These are phyloP conservation scores for Hyaloperonospora arabidopsidis DNA, from an alignment of 352 stramenopile species.

Conservation along the genomic window DNA sequence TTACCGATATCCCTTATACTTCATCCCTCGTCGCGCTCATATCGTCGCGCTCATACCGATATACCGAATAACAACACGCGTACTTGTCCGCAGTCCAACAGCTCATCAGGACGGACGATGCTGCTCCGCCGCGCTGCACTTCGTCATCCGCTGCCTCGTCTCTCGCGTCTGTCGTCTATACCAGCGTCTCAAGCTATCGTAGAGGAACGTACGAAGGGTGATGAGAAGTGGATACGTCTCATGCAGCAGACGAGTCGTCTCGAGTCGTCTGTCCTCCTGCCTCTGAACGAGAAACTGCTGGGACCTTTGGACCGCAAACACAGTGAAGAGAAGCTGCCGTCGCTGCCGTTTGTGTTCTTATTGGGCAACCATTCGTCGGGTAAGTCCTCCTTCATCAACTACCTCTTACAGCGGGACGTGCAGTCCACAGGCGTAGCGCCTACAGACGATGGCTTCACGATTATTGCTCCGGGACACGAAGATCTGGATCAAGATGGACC, in stretches of 20 bases:
- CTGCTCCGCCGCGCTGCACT: conserved; percentile 27
- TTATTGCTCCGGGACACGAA: conserved; percentile 93
- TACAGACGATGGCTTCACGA: conserved; percentile 99
- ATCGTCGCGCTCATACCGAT: too few species aligned
- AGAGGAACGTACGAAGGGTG: conserved; percentile 20
- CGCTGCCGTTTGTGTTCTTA: conserved; percentile 97
- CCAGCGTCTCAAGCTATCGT: conserved; percentile 19
- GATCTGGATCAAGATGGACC: conserved; percentile 97
- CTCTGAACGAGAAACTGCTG: conserved; percentile 78
- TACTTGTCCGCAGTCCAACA: too few species aligned
- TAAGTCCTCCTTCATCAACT: conserved; percentile 99
- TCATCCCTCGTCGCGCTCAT: too few species aligned
- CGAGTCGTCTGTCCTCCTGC: conserved; percentile 64
- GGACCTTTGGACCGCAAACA: conserved; percentile 85
- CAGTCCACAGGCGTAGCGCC: conserved; percentile 99
- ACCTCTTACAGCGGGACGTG: conserved; percentile 91
- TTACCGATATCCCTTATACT: too few species aligned
- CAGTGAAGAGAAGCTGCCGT: conserved; percentile 87
- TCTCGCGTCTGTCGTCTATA: conserved; percentile 20
- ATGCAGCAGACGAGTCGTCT: conserved; percentile 78
- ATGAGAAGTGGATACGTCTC: conserved; percentile 77
- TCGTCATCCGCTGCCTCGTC: conserved; percentile 7
- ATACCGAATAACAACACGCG: too few species aligned
- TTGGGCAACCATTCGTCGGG: conserved; percentile 98
- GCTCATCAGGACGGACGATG: conserved; percentile 6